Evolutionary conservation across 805 yeast species (phyloP), one percentile per base, ranked within the genome.

Genomic region (Wickerhamomyces bovis): DNA sequence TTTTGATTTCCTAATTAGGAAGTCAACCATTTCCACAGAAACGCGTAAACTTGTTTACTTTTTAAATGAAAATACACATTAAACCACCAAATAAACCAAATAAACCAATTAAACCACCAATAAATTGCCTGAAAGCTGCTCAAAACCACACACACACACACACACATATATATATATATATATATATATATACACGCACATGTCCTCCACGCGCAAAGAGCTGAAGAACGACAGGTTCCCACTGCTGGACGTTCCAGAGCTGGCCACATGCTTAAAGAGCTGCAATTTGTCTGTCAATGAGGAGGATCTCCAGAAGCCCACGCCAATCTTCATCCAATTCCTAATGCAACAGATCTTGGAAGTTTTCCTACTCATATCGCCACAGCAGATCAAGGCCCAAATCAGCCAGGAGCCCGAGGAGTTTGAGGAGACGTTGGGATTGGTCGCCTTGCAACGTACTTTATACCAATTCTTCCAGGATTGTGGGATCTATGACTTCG

Each of bases 401-500:
- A 33, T 51, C 30, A 45, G 50, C 30, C 51, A 53, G 26, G 50
- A 51, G 43, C 59, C 57, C 1, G 69, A 67, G 5, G 71, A 64
- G 9, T 45, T 62, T 47, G 56, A 61, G 21, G 69, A 71, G 28
- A 68, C 82, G 6, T 60, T 81, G 55, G 67, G 69, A 46, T 64
- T 81, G 12, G 66, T 85, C 18, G 78, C 79, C 2, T 65, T 84
- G 22, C 85, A 81, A 49, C 66, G 80, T 44, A 77, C 78, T 6
- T 75, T 85, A 53, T 74, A 72, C 60, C 75, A 72, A 57, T 85
- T 87, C 61, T 71, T 87, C 53, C 72, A 73, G 40, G 81, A 76
- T 48, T 82, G 92, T 59, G 96, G 96, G 0, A 77, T 89, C 2
- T 72, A 78, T 47, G 96, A 89, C 63, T 85, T 89, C 58, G 76